Conservation (phyloP, 441 rosid genomes). For the Melastoma candidum region DNA sequence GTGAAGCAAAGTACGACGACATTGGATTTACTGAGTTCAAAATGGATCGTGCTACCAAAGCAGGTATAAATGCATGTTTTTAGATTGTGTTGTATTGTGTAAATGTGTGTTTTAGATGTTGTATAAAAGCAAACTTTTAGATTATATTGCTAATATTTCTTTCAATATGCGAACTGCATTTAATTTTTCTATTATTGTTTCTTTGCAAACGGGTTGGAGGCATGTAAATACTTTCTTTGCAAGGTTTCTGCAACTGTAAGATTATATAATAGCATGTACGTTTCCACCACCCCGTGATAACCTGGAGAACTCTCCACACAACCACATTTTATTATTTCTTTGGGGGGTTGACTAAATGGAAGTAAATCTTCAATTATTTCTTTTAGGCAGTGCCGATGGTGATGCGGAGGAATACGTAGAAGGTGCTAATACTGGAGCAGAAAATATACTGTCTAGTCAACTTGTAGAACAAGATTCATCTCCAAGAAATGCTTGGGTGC, state of each 20-base stretch:
- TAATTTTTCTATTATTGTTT: not conserved
- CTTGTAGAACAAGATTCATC: conserved; percentile 28
- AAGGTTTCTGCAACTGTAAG: no score
- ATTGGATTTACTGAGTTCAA: conserved; percentile 20
- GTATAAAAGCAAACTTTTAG: no score
- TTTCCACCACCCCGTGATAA: no score
- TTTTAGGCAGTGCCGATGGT: conserved; percentile 27
- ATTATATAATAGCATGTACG: no score
- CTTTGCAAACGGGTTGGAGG: not conserved
- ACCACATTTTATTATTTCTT: not conserved
- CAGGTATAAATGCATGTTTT: conserved; percentile 35
- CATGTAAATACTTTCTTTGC: not conserved
- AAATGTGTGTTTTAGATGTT: no score
- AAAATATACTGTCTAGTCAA: conserved; percentile 23
- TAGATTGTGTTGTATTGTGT: no score
- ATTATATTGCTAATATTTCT: no score
- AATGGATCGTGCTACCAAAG: conserved; percentile 27
- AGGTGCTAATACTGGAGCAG: conserved; percentile 17
- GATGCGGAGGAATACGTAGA: conserved; percentile 24
- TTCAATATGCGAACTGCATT: no score
- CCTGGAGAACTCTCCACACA: no score
- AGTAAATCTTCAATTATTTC: conserved; percentile 10
- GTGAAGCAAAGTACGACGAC: conserved; percentile 27
- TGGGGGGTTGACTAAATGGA: not conserved
- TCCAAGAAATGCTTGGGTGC: conserved; percentile 33